phyloP scores from a whole-genome alignment of 768 basidiomycete species.

The Infundibulicybe gibba region DNA sequence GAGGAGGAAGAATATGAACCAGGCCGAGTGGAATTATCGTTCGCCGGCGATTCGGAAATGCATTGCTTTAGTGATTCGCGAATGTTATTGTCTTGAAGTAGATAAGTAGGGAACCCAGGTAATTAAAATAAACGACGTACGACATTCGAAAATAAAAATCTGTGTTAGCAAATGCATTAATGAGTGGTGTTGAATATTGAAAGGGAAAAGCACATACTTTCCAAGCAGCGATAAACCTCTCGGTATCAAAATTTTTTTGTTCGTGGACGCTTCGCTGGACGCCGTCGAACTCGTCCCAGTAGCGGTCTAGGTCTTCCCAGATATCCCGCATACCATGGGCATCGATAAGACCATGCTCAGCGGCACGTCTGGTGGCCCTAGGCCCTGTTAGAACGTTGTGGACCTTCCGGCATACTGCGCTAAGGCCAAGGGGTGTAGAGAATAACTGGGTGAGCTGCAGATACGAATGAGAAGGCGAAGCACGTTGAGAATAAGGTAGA shows the following conservation, averaged over 20 bases:
- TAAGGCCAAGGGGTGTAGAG: constrained; percentile 70
- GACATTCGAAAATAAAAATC: constrained; percentile 90
- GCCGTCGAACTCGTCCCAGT: constrained; percentile 81
- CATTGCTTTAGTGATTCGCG: constrained; percentile 77
- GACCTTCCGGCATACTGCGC: constrained; percentile 72
- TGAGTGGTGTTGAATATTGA: constrained; percentile 3
- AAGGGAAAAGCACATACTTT: constrained; percentile 48
- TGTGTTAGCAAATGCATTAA: constrained; percentile 24
- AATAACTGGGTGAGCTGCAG: constrained; percentile 57
- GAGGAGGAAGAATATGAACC: constrained; percentile 39
- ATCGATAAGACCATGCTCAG: constrained; percentile 54
- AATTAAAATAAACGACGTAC: constrained; percentile 38
- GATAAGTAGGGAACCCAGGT: constrained; percentile 6
- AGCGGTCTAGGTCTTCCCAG: constrained; percentile 81
- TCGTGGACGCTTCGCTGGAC: constrained; percentile 38
- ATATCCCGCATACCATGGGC: constrained; percentile 65
- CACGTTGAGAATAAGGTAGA: constrained; percentile 10
- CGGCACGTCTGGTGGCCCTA: constrained; percentile 58
- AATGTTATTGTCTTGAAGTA: constrained; percentile 69
- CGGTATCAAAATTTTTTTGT: constrained; percentile 36
- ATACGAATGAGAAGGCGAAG: constrained; percentile 35
- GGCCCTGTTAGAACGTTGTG: constrained; percentile 78
- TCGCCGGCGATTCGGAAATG: constrained; percentile 18
- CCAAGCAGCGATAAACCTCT: constrained; percentile 80
- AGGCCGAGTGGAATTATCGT: constrained; percentile 37